Base-by-base conservation (phyloP, 2,329 filamentous ascomycete genomes). In the Xylaria sp. region DNA sequence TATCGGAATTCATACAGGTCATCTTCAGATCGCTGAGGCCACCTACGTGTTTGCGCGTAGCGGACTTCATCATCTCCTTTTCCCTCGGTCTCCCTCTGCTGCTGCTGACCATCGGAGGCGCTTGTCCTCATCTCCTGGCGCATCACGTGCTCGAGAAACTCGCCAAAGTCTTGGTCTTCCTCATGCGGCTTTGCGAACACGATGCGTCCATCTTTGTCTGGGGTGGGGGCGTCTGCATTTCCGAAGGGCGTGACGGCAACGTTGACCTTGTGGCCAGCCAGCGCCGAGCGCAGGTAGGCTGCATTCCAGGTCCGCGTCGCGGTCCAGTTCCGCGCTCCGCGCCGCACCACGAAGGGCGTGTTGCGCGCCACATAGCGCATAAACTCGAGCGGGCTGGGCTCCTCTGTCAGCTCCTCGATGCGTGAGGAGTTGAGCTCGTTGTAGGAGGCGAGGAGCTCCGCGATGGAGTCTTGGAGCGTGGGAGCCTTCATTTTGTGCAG, bases 231-330 rank as follows among this genome's bases (percentile, higher is more conserved):
- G 77, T 77, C 84, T 68, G 80, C 80, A 63, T 79, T 78, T 82
- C 89, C 89, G 50, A 77, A 71, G 1, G 89, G 89, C n/a, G 90
- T 94, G 39, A 91, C 81, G 19, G 90, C 89, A 59, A 93, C 89
- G 66, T 90, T 90, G 55, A 94, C 87, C 0, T 73, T 73, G 56
- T 83, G 78, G 2, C 79, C 79, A 4, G 73, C 74, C 67, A 94
- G 79, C 0, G 76, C 74, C 2, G 77, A 65, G 35, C 77, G 77
- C 3, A 94, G 76, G 67, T 86, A 88, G 0, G 74, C 69, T 1
- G 81, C 79, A 60, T 82, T 80, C 90, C 90, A 94, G 54, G 74
- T 77, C 58, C 74, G 76, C 2, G 78, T 78, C 0, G 90, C 88
- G 46, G 76, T 75, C 88, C 89, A 93, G 42, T 79, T 73, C 0